These are phyloP conservation scores for Amanita phalloides DNA, from an alignment of 768 basidiomycete genomes.

Conservation along the genomic window DNA sequence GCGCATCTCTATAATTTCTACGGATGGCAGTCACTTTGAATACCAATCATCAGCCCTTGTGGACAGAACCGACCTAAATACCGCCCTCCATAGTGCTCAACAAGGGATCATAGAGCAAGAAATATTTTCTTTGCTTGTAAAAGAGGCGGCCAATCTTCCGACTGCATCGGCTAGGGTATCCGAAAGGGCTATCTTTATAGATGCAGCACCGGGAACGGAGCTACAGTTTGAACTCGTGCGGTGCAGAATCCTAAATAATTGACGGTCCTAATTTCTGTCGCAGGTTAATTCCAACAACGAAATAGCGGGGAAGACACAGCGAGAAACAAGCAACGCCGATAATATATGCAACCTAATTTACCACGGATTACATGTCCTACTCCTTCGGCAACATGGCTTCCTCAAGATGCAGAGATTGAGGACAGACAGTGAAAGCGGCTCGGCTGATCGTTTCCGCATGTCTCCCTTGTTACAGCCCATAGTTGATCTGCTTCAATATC, in stretches of 20 bases:
- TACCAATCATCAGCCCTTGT: slow-evolving; percentile 26
- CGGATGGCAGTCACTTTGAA: slow-evolving; percentile 20
- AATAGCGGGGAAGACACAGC: slow-evolving; percentile 8
- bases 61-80: slow-evolving; percentile 33
- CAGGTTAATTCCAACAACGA: slow-evolving; percentile 23
- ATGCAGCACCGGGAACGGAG: slow-evolving; percentile 62
- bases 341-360: slow-evolving; percentile 61
- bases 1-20: slow-evolving; percentile 40
- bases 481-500: slow-evolving; percentile 73
- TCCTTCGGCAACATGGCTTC: slow-evolving; percentile 48
- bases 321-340: slow-evolving; percentile 9
- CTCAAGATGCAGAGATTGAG: slow-evolving; percentile 31
- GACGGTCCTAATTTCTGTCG: not conserved
- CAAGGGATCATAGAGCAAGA: slow-evolving; percentile 72
- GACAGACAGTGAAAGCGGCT: slow-evolving; percentile 11
- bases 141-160: slow-evolving; percentile 66
- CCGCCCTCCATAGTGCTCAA: slow-evolving; percentile 47
- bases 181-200: slow-evolving; percentile 66
- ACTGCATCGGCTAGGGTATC: slow-evolving; percentile 72
- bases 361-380: slow-evolving; percentile 48
- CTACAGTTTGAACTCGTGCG: slow-evolving; percentile 66
- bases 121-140: slow-evolving; percentile 63
- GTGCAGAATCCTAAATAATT: slow-evolving; percentile 7
- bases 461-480: slow-evolving; percentile 60
- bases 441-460: slow-evolving; percentile 11